Evolutionary conservation across 352 stramenopile genomes (phyloP).

Genomic region (Phytopythium oedochilum): DNA sequence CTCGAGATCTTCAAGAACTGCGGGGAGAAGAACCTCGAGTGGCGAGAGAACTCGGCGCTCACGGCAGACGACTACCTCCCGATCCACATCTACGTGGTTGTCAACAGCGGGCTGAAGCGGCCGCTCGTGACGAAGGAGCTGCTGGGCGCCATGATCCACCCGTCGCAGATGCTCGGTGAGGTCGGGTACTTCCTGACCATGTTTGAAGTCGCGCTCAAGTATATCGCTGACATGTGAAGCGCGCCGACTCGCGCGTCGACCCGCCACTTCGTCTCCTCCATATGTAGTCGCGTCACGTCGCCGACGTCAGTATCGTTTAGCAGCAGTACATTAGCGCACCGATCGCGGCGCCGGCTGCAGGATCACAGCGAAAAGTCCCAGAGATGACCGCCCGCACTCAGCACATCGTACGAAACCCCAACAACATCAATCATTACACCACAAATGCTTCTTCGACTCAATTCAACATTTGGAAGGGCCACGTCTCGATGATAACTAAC

Average conservation of each 20-base stretch:
- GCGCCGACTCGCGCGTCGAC: not conserved
- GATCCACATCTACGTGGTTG: slow-evolving; percentile 85
- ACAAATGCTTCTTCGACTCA: too few species aligned
- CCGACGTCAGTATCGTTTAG: not conserved
- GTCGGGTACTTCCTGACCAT: slow-evolving; percentile 86
- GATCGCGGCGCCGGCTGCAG: not conserved
- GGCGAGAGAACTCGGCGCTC: slow-evolving; percentile 65
- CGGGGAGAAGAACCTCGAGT: slow-evolving; percentile 74
- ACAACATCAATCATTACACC: too few species aligned
- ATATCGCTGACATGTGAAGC: slow-evolving; percentile 78
- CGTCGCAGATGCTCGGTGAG: slow-evolving; percentile 77
- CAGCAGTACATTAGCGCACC: slow-evolving; percentile 5
- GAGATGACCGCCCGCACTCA: not conserved
- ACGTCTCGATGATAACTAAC: too few species aligned
- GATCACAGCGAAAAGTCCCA: not conserved
- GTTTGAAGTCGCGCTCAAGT: slow-evolving; percentile 86
- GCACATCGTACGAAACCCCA: not conserved
- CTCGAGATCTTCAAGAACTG: slow-evolving; percentile 81
- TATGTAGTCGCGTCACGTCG: not conserved
- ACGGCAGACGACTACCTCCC: slow-evolving; percentile 82
- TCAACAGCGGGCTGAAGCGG: slow-evolving; percentile 70
- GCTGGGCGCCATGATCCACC: slow-evolving; percentile 80
- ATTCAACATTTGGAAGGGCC: too few species aligned
- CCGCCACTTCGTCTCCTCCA: not conserved
- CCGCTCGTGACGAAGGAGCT: slow-evolving; percentile 72